phyloP scores from a whole-genome alignment of 768 basidiomycete species.

The Phanerodontia chrysosporium region DNA sequence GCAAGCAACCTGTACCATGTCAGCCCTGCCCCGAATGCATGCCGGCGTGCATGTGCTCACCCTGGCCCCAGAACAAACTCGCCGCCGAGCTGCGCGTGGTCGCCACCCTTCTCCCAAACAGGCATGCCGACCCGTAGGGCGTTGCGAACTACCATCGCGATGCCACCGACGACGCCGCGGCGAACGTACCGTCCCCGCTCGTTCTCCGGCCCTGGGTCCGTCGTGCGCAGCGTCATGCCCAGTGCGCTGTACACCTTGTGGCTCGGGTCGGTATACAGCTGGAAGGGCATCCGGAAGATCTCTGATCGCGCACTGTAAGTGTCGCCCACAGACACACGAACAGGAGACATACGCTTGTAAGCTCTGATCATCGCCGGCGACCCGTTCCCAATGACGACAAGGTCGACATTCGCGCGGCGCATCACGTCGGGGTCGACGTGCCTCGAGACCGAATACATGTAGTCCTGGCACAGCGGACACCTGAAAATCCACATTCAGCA shows the following conservation, averaged over 20 bases:
- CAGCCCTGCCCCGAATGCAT: background rate
- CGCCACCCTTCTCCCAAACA: slow-evolving; percentile 75
- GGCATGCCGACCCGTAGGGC: slow-evolving; percentile 76
- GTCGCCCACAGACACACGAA: background rate
- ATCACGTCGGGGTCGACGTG: slow-evolving; percentile 46
- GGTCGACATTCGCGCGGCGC: slow-evolving; percentile 44
- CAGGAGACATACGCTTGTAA: slow-evolving; percentile 50
- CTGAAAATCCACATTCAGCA: slow-evolving; percentile 24
- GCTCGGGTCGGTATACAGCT: slow-evolving; percentile 77
- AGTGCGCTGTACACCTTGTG: slow-evolving; percentile 65
- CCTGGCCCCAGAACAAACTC: slow-evolving; percentile 78
- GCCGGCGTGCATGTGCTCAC: slow-evolving; percentile 28
- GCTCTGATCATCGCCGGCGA: slow-evolving; percentile 71
- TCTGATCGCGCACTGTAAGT: slow-evolving; percentile 29
- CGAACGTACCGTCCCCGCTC: slow-evolving; percentile 57
- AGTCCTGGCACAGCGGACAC: slow-evolving; percentile 86
- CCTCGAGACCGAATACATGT: slow-evolving; percentile 63
- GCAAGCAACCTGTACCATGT: slow-evolving; percentile 47
- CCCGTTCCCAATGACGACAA: slow-evolving; percentile 79
- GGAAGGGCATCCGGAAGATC: slow-evolving; percentile 68
- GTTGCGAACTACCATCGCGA: slow-evolving; percentile 70
- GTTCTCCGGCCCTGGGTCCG: slow-evolving; percentile 37
- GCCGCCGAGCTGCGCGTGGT: slow-evolving; percentile 78
- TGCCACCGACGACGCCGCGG: slow-evolving; percentile 60
- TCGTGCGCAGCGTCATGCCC: slow-evolving; percentile 62